Percentiles rank a stretch among this genome's conserved stretches.
Conservation (phyloP, 2,329 filamentous ascomycete species). For the Fusarium devonianum region DNA sequence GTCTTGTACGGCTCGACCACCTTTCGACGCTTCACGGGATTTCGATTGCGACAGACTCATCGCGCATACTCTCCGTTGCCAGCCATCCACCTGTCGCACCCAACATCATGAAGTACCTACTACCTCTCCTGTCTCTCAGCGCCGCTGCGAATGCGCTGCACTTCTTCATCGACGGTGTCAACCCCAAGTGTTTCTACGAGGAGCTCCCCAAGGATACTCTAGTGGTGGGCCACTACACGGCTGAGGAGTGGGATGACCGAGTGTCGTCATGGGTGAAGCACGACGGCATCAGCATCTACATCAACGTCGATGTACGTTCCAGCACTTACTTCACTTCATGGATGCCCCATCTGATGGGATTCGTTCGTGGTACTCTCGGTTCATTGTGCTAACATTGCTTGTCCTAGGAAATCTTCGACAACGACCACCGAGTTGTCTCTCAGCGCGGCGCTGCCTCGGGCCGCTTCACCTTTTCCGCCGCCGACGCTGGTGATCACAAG, state of each 20-base stretch:
- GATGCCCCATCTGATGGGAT: slow-evolving; percentile 3
- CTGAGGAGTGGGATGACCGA: slow-evolving; percentile 82
- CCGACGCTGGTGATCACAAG: slow-evolving; percentile 93
- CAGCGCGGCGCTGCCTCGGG: slow-evolving; percentile 79
- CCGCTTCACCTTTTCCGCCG: slow-evolving; percentile 94
- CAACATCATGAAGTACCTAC: slow-evolving; percentile 63
- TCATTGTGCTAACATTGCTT: slow-evolving; percentile 22
- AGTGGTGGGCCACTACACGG: slow-evolving; percentile 90
- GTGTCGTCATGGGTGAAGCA: slow-evolving; percentile 74
- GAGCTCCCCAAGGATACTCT: slow-evolving; percentile 97
- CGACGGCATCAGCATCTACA: slow-evolving; percentile 80
- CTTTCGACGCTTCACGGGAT: slow-evolving; percentile 7
- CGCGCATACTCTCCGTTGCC: slow-evolving; percentile 10
- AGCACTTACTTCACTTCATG: neutral
- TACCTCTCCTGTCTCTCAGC: slow-evolving; percentile 71
- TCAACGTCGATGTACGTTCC: slow-evolving; percentile 81
- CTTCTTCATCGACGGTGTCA: slow-evolving; percentile 90
- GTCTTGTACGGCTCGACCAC: neutral
- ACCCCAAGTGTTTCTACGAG: slow-evolving; percentile 96
- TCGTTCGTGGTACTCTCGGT: neutral
- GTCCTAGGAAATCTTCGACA: slow-evolving; percentile 90
- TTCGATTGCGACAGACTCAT: slow-evolving; percentile 25
- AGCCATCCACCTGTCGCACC: neutral
- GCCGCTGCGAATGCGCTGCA: slow-evolving; percentile 80
- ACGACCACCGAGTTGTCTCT: slow-evolving; percentile 93